Conservation (phyloP, 176 grass and related monocot species). For the Pharus latifolius region DNA sequence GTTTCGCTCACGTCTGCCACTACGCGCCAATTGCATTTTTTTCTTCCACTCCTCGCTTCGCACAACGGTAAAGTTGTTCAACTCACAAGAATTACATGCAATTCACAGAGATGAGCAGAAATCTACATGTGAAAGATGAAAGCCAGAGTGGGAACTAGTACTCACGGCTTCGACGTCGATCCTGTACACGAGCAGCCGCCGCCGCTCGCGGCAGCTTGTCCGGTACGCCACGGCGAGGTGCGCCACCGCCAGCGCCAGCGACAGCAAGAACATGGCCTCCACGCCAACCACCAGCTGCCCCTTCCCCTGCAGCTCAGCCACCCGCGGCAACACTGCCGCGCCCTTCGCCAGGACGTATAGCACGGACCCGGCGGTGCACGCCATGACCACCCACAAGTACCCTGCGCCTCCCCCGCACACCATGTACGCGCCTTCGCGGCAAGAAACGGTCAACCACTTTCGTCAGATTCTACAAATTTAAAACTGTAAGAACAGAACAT, state of each 20-base stretch:
- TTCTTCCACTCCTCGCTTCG: not conserved
- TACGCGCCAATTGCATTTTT: not conserved
- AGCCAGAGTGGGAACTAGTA: not conserved
- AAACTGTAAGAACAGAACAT: not conserved
- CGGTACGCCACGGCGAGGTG: slow-evolving; percentile 79
- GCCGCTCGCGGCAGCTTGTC: slow-evolving; percentile 79
- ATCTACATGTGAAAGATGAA: too few relatives aligned
- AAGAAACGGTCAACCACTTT: not conserved
- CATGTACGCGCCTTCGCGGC: slow-evolving; percentile 44
- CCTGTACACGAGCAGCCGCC: slow-evolving; percentile 74
- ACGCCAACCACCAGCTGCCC: not conserved
- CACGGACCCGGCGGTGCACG: slow-evolving; percentile 34
- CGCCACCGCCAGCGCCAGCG: slow-evolving; percentile 61
- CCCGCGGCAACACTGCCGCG: slow-evolving; percentile 13
- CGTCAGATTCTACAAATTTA: not conserved
- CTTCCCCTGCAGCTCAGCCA: not conserved
- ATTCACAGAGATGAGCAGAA: not conserved
- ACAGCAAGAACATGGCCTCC: slow-evolving; percentile 53
- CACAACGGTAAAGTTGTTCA: not conserved
- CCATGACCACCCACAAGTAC: slow-evolving; percentile 45
- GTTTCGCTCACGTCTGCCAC: not conserved
- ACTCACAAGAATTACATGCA: not conserved
- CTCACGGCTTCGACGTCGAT: slow-evolving; percentile 95
- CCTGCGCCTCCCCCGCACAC: slow-evolving; percentile 43
- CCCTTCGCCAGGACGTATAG: slow-evolving; percentile 61